Base-by-base conservation (phyloP, 148 eudicot genomes). In the Silene conica region DNA sequence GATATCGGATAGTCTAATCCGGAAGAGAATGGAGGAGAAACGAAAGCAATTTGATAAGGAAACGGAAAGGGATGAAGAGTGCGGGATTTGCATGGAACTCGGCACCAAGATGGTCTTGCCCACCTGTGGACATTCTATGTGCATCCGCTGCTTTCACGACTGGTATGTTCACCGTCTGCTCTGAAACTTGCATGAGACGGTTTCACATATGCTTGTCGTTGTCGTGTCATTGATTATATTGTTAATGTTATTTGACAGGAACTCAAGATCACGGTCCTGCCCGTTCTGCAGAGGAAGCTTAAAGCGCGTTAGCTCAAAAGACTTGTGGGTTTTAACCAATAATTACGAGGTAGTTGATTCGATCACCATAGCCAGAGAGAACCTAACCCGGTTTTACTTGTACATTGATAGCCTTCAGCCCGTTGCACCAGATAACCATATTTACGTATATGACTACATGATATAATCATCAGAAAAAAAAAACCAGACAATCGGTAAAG, bases 221-320 rank as follows among this genome's bases (percentile, higher is more conserved):
- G n/a, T n/a, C n/a, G n/a, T n/a, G n/a, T n/a, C n/a, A n/a, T n/a
- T n/a, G n/a, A n/a, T n/a, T n/a, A n/a, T n/a, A n/a, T n/a, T n/a
- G n/a, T n/a, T n/a, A n/a, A n/a, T n/a, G n/a, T n/a, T n/a, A 14
- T 59, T 10, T 73, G 57, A 26, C 81, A 92, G 98, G 98, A 87
- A 83, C 71, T 45, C 83, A 18, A 81, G 98, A 46, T 91, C 97
- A 21, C 82, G 78, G 52, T 93, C 98, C 10, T 93, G 98, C 83
- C 98, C 98, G 1, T 93, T 89, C 46, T 93, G 98, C 74, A 87
- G 98, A 62, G 95, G 92, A 82, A 84, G 85, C 84, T 72, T 93
- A 34, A 86, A 88, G 84, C 82, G 86, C 73, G 95, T 91, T 8
- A 78, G 67, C 66, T 87, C 98, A 3, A 77, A 76, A 75, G 98